Percentiles rank a stretch among this genome's conserved stretches.
Evolutionary conservation across 345 rosid species (phyloP).

Genomic region (Capsella bursapastoris): DNA sequence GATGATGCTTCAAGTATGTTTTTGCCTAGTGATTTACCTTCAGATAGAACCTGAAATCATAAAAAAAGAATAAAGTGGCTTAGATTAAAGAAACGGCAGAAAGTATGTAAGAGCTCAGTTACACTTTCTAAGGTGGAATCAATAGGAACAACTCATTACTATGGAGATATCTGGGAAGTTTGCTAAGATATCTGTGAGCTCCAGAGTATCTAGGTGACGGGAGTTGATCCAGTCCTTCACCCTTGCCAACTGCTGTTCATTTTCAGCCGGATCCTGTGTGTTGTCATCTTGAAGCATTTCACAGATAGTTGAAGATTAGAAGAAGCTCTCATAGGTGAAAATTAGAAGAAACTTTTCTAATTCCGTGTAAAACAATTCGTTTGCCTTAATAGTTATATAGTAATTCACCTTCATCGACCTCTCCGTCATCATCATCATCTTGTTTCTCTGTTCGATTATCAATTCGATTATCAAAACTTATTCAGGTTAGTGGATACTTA

Average conservation of each 20-base stretch:
- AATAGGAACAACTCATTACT: conserved; percentile 47
- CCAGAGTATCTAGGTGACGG: conserved; percentile 57
- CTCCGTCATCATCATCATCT: conserved; percentile 62
- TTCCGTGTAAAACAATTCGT: not conserved
- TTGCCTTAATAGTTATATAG: not conserved
- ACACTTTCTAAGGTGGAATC: conserved; percentile 8
- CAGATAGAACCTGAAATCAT: conserved; percentile 70
- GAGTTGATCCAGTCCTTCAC: conserved; percentile 81
- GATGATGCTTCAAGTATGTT: conserved; percentile 13
- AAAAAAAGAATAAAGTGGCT: conserved; percentile 16
- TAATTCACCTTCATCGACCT: conserved; percentile 68
- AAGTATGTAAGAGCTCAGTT: conserved; percentile 17
- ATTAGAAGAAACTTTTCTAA: conserved; percentile 15
- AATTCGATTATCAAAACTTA: conserved; percentile 32
- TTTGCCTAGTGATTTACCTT: conserved; percentile 58
- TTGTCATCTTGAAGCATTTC: conserved; percentile 54
- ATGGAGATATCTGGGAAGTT: conserved; percentile 84
- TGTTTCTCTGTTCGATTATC: conserved; percentile 59
- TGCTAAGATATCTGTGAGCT: conserved; percentile 75
- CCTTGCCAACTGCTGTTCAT: conserved; percentile 74
- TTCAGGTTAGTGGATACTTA: conserved; percentile 33
- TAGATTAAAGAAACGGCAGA: conserved; percentile 9
- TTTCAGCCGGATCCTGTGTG: conserved; percentile 87
- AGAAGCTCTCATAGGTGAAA: conserved; percentile 6
- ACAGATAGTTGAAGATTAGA: conserved; percentile 23